These are phyloP conservation scores for Hyaloscypha finlandica DNA, from an alignment of 495 filamentous ascomycete genomes.

Conservation along the genomic window DNA sequence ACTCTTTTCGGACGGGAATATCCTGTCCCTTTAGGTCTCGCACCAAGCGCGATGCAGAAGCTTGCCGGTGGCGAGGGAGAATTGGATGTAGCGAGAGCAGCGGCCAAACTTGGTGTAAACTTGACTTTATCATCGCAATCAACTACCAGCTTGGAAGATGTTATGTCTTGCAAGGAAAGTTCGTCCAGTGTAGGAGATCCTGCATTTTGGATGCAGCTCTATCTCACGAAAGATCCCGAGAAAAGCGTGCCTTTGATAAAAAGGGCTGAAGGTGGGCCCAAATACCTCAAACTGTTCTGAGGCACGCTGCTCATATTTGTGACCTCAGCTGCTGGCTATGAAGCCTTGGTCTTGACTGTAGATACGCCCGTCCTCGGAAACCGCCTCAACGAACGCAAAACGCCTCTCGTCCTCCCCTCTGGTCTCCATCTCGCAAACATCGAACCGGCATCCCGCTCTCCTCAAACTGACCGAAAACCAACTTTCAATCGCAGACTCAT, in stretches of 20 bases:
- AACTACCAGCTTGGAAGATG: conserved; percentile 4
- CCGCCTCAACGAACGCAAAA: not conserved
- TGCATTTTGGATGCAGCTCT: not conserved
- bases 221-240: not conserved
- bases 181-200: not conserved
- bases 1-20: not conserved
- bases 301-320: too few relatives aligned
- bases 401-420: not conserved
- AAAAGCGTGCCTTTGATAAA: not conserved
- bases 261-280: not conserved
- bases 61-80: conserved; percentile 8
- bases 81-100: not conserved
- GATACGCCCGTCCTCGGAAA: not conserved
- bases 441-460: not conserved
- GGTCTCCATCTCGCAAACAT: conserved; percentile 1
- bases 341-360: not conserved
- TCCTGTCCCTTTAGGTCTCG: not conserved
- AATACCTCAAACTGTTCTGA: too few relatives aligned
- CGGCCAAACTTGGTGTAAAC: not conserved
- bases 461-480: not conserved
- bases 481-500: not conserved
- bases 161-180: not conserved
- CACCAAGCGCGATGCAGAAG: conserved; percentile 10
- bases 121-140: conserved; percentile 1
- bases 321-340: not conserved